A percentile compares a stretch with the other conserved stretches of the same genome.
These are phyloP conservation scores for Cyberlindnera euphorbiiphila DNA, from an alignment of 805 yeast genomes.

Conservation along the genomic window DNA sequence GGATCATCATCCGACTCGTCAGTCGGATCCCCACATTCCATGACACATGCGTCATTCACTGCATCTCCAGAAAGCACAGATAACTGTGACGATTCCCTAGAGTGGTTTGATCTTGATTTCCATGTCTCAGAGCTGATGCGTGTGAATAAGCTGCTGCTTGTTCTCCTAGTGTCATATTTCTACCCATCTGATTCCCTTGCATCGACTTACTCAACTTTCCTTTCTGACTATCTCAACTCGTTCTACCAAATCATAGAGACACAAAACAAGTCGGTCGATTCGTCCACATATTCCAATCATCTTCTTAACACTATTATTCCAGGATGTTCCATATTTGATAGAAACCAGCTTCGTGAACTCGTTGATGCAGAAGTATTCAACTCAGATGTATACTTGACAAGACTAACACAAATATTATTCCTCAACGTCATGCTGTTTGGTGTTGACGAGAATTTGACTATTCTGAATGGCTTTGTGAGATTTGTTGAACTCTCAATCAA, in stretches of 20 bases:
- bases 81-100: no score
- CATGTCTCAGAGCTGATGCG: conserved; percentile 17
- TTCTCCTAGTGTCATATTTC: conserved; percentile 16
- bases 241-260: conserved; percentile 25
- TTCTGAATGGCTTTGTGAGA: conserved; percentile 15
- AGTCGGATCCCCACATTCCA: conserved; percentile 14
- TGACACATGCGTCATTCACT: conserved; percentile 2
- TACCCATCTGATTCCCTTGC: conserved; percentile 14
- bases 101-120: conserved; percentile 20
- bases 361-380: conserved; percentile 26
- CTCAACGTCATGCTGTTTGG: conserved; percentile 21
- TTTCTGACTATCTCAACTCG: conserved; percentile 23
- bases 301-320: conserved; percentile 13
- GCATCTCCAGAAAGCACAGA: no score
- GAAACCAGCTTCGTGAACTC: conserved; percentile 19
- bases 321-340: conserved; percentile 18
- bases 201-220: conserved; percentile 8
- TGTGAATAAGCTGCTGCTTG: conserved; percentile 18
- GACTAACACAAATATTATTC: conserved; percentile 21
- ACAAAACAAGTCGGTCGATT: conserved; percentile 19
- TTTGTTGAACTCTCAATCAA: conserved; percentile 24
- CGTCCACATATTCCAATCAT: conserved; percentile 24
- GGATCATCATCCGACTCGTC: conserved; percentile 14
- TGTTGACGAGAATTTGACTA: conserved; percentile 11
- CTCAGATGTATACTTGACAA: conserved; percentile 21